Percentiles rank a stretch among this genome's conserved stretches.
Evolutionary conservation across 164 flowering plant species (phyloP).

Genomic region (Magnolia sinica): DNA sequence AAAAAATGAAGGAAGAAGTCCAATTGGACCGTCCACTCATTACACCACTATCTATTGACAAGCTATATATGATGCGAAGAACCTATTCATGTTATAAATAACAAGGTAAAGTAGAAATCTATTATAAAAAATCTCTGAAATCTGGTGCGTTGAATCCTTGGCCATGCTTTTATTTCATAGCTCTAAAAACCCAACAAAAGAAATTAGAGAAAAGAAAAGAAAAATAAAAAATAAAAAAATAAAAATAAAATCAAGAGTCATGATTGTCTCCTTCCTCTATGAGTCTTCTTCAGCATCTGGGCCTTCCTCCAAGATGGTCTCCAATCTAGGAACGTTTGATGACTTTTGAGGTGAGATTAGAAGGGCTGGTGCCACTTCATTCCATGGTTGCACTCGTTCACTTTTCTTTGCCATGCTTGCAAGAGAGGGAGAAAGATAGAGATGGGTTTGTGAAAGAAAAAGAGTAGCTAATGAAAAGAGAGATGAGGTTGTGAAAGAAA

Average conservation of each 20-base stretch:
- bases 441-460: background rate
- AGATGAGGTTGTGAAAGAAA: background rate
- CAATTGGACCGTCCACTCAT: no score
- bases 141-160: background rate
- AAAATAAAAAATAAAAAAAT: background rate
- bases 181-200: background rate
- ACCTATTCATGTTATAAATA: no score
- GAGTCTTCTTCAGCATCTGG: background rate
- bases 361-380: slow-evolving; percentile 8
- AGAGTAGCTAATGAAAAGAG: background rate
- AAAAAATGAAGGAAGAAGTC: no score
- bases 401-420: slow-evolving; percentile 1
- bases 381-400: slow-evolving; percentile 5
- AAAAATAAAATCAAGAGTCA: background rate
- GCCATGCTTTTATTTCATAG: background rate
- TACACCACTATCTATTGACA: no score
- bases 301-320: slow-evolving; percentile 2
- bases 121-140: no score
- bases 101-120: no score
- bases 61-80: no score
- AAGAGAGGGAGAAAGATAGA: background rate
- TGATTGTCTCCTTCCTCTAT: background rate
- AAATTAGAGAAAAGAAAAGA: background rate
- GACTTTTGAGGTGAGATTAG: background rate
- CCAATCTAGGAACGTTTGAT: background rate